Percentiles rank a stretch among this genome's conserved stretches.
Conservation (phyloP, 164 flowering plant species). For the Vitis amurensis region DNA sequence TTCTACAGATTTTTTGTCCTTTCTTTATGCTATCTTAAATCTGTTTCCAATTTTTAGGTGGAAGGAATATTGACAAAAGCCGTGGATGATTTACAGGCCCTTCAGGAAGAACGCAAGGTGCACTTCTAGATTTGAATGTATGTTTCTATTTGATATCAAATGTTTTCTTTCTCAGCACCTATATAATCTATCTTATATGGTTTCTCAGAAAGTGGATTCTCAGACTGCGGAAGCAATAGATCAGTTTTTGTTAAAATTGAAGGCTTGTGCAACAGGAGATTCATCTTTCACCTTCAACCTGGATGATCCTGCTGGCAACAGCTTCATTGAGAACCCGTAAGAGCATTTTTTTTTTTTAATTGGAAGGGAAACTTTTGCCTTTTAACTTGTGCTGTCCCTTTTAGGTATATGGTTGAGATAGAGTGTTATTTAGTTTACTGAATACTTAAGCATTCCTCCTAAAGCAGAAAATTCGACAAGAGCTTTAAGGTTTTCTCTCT, state of each 20-base stretch:
- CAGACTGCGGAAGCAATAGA: conserved; percentile 89
- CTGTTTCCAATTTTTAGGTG: conserved; percentile 43
- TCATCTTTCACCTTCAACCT: conserved; percentile 71
- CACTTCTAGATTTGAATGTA: not conserved
- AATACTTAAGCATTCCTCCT: too few relatives aligned
- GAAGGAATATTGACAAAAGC: conserved; percentile 87
- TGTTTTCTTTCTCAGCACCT: not conserved
- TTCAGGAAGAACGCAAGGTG: conserved; percentile 94
- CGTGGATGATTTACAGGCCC: conserved; percentile 66
- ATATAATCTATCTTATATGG: conserved; percentile 7
- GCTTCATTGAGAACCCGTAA: conserved; percentile 96
- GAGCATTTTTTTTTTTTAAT: conserved; percentile 11
- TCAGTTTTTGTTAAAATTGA: conserved; percentile 67
- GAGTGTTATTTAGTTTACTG: too few relatives aligned
- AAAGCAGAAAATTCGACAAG: too few relatives aligned
- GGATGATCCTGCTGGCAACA: conserved; percentile 98
- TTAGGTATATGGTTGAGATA: too few relatives aligned
- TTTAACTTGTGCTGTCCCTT: too few relatives aligned
- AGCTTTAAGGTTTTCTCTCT: too few relatives aligned
- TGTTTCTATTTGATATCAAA: not conserved
- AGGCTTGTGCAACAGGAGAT: conserved; percentile 73
- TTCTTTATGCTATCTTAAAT: not conserved
- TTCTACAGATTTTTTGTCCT: not conserved
- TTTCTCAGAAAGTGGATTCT: conserved; percentile 76
- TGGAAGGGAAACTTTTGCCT: too few relatives aligned